Evolutionary conservation across 768 basidiomycete genomes (phyloP).

Genomic region (Lactarius pseudohatsudake): DNA sequence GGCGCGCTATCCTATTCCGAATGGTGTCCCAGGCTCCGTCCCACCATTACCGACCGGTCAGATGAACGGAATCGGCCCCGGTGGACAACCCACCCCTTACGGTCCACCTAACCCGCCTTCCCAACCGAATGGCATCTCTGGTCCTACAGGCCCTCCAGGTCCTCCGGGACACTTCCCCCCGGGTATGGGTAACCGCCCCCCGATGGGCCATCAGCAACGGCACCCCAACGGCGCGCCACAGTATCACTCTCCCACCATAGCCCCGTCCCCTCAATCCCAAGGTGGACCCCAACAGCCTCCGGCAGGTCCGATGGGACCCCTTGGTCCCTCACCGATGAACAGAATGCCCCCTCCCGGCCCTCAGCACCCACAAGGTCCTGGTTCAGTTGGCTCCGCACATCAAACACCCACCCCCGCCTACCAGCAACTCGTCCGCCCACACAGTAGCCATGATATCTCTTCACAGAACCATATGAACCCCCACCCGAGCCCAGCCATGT

Average conservation of each 20-base stretch:
- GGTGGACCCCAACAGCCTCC: slow-evolving; percentile 37
- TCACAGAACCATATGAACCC: slow-evolving; percentile 39
- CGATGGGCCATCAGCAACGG: slow-evolving; percentile 43
- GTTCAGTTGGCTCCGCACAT: slow-evolving; percentile 36
- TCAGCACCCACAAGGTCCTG: slow-evolving; percentile 40
- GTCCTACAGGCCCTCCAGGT: slow-evolving; percentile 18
- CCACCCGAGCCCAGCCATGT: slow-evolving; percentile 59
- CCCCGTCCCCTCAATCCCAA: slow-evolving; percentile 55
- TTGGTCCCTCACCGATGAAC: slow-evolving; percentile 54
- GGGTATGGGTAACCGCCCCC: slow-evolving; percentile 35
- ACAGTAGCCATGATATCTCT: slow-evolving; percentile 55
- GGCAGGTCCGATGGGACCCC: slow-evolving; percentile 45
- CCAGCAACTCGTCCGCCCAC: slow-evolving; percentile 50
- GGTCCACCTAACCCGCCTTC: slow-evolving; percentile 26
- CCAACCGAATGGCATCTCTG: slow-evolving; percentile 35
- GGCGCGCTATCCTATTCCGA: slow-evolving; percentile 31
- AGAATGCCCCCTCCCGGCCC: slow-evolving; percentile 45
- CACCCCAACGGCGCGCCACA: slow-evolving; percentile 46
- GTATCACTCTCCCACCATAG: slow-evolving; percentile 66
- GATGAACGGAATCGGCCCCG: slow-evolving; percentile 36
- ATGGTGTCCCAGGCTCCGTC: slow-evolving; percentile 27
- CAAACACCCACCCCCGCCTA: slow-evolving; percentile 45
- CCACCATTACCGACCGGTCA: slow-evolving; percentile 27
- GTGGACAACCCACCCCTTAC: slow-evolving; percentile 29
- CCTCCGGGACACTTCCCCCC: slow-evolving; percentile 20